Evolutionary conservation across 805 yeast species (phyloP).

Genomic region (Metschnikowia lochheadii): DNA sequence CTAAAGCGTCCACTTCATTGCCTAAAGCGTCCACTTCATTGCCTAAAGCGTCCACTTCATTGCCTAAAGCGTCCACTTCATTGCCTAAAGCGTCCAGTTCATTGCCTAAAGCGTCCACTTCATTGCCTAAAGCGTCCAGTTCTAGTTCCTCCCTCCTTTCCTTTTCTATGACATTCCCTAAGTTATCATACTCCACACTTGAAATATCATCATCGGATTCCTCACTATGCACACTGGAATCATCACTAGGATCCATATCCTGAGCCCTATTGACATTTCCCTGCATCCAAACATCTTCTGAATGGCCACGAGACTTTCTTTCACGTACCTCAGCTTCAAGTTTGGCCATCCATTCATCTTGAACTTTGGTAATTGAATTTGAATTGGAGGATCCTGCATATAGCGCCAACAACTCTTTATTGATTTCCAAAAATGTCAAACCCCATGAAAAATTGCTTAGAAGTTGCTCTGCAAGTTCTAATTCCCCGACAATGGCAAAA

Average conservation of each 20-base stretch:
- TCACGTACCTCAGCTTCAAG: constrained; percentile 64
- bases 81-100: neutral
- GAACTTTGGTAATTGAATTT: constrained; percentile 66
- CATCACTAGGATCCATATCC: constrained; percentile 6
- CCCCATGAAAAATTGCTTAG: constrained; percentile 91
- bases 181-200: constrained; percentile 13
- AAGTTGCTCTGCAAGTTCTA: constrained; percentile 81
- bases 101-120: neutral
- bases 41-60: too few relatives aligned
- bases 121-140: neutral
- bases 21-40: too few relatives aligned
- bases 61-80: too few relatives aligned
- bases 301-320: constrained; percentile 50
- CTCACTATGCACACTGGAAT: neutral
- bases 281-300: constrained; percentile 68
- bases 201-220: constrained; percentile 14
- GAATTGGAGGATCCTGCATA: constrained; percentile 81
- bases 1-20: neutral
- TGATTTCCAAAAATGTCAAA: constrained; percentile 75
- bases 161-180: constrained; percentile 20
- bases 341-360: constrained; percentile 66
- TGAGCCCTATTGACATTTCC: constrained; percentile 65
- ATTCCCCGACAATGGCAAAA: constrained; percentile 86
- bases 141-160: too few relatives aligned
- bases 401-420: constrained; percentile 67